Evolutionary conservation across 148 eudicot genomes (phyloP).

Genomic region (Silene uniflora): DNA sequence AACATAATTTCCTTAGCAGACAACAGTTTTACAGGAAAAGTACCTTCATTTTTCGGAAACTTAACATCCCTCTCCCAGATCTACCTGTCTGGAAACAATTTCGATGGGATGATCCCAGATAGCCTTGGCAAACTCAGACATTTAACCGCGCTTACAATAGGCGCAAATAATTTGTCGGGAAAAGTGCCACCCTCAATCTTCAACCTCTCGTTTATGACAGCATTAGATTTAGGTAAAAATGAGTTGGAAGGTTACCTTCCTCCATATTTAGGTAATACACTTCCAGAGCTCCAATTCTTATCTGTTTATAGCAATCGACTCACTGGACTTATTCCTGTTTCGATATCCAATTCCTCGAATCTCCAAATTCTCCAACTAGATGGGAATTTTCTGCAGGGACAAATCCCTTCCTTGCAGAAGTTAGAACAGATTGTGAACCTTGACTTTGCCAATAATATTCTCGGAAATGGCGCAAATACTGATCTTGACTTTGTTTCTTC

Average conservation of each 20-base stretch:
- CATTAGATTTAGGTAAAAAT: slow-evolving; percentile 6
- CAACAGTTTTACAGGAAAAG: slow-evolving; percentile 13
- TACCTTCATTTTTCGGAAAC: slow-evolving; percentile 22
- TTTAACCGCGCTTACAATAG: neutral
- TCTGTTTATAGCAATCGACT: slow-evolving; percentile 2
- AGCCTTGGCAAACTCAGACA: slow-evolving; percentile 19
- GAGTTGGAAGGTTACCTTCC: slow-evolving; percentile 28
- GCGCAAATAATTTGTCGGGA: slow-evolving; percentile 18
- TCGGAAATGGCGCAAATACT: slow-evolving; percentile 22
- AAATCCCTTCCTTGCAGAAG: slow-evolving; percentile 23
- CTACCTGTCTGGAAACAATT: neutral
- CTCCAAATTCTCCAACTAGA: neutral
- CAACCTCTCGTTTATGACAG: slow-evolving; percentile 19
- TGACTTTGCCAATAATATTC: slow-evolving; percentile 14
- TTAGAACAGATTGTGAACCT: neutral
- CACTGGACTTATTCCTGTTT: slow-evolving; percentile 21
- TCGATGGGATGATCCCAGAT: slow-evolving; percentile 21
- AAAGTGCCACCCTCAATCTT: slow-evolving; percentile 24
- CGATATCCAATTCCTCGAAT: slow-evolving; percentile 24
- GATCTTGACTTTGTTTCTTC: slow-evolving; percentile 35
- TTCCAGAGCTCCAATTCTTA: slow-evolving; percentile 16
- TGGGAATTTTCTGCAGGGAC: slow-evolving; percentile 23
- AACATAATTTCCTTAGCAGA: neutral
- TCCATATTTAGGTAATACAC: slow-evolving; percentile 10
- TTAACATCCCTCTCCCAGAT: slow-evolving; percentile 3